Conservation (phyloP, 2,329 filamentous ascomycete species). For the Aaosphaeria pasadenensis region DNA sequence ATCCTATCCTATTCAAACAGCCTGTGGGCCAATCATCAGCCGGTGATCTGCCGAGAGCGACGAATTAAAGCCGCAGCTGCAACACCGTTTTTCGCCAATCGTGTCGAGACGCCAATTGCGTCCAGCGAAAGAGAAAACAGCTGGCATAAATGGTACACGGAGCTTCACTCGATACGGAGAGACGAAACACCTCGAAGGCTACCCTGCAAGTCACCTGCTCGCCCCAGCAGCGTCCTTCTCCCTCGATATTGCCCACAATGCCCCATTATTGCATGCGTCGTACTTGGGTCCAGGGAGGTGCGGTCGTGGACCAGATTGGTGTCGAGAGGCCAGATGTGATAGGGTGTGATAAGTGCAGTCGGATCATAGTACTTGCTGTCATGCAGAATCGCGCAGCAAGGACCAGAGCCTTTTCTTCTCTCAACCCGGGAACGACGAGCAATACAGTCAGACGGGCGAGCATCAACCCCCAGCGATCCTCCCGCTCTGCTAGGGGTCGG, state of each 20-base stretch:
- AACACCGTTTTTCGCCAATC: slow-evolving; percentile 34
- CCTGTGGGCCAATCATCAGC: slow-evolving; percentile 26
- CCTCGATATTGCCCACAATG: slow-evolving; percentile 18
- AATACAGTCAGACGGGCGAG: slow-evolving; percentile 16
- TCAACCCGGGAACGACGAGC: slow-evolving; percentile 14
- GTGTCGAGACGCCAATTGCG: not conserved
- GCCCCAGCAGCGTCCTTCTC: slow-evolving; percentile 12
- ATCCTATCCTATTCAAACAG: slow-evolving; percentile 6
- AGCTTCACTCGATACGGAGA: too few species aligned
- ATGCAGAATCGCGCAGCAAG: slow-evolving; percentile 15
- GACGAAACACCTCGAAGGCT: slow-evolving; percentile 2
- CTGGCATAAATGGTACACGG: too few species aligned
- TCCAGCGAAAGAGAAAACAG: too few species aligned
- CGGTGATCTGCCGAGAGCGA: slow-evolving; percentile 32
- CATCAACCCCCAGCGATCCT: slow-evolving; percentile 15
- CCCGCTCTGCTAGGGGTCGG: slow-evolving; percentile 26
- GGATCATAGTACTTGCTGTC: slow-evolving; percentile 13
- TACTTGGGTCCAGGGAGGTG: slow-evolving; percentile 14
- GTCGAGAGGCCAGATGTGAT: slow-evolving; percentile 16
- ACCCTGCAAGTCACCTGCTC: slow-evolving; percentile 10
- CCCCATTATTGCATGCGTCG: slow-evolving; percentile 18
- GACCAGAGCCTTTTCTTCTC: slow-evolving; percentile 9
- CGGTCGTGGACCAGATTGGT: slow-evolving; percentile 12
- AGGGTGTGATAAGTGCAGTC: slow-evolving; percentile 20
- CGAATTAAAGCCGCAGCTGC: slow-evolving; percentile 23